Evolutionary conservation across 306 rosid species (phyloP).

Genomic region (Dalbergia cochinchinensis): DNA sequence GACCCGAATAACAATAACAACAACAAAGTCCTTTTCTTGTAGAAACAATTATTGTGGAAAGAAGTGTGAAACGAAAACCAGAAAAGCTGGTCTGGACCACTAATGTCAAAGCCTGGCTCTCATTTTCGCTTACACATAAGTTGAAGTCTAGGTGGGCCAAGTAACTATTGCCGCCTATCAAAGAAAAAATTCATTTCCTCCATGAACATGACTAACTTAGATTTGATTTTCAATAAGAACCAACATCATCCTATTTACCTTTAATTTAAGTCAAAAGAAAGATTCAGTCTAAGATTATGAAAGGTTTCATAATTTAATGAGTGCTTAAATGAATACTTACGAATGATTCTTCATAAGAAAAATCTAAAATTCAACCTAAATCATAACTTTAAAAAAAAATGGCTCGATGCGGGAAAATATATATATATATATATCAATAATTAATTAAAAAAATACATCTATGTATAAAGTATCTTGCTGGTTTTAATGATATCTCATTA

Average conservation of each 20-base stretch:
- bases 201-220: background rate
- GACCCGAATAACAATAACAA: background rate
- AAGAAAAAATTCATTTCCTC: background rate
- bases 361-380: background rate
- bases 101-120: background rate
- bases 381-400: background rate
- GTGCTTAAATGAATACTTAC: too few relatives aligned
- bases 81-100: background rate
- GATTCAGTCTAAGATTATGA: too few relatives aligned
- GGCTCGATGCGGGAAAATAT: background rate
- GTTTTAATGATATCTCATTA: too few relatives aligned
- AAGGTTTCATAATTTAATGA: too few relatives aligned
- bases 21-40: background rate
- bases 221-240: background rate
- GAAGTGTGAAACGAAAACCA: background rate
- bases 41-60: conserved; percentile 3
- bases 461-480: too few relatives aligned
- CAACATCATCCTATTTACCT: background rate
- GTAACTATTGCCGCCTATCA: background rate
- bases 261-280: too few relatives aligned
- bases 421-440: too few relatives aligned
- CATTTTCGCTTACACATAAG: background rate
- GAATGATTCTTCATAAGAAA: background rate
- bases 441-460: too few relatives aligned
- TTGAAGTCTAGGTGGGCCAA: background rate